Percentiles rank a stretch among this genome's conserved stretches.
phyloP scores from a whole-genome alignment of 352 stramenopile genomes.

The Phytophthora kernoviae region DNA sequence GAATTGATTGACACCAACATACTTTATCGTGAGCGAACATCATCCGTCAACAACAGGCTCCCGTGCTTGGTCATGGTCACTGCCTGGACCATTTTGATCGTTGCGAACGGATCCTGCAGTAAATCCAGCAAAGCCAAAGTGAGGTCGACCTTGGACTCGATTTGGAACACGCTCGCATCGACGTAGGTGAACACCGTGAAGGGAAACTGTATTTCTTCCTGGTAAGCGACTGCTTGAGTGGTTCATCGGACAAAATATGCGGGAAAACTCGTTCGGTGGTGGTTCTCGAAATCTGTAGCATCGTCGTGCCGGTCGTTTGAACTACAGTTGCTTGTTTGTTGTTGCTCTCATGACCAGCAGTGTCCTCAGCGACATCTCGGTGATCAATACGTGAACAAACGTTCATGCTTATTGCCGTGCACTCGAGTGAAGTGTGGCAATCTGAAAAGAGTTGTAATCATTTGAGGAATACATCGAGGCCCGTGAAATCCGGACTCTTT shows the following conservation, averaged over 20 bases:
- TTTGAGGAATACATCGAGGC: conserved; percentile 35
- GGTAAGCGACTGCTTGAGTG: conserved; percentile 49
- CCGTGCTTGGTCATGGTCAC: conserved; percentile 42
- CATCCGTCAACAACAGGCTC: conserved; percentile 29
- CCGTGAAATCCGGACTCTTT: conserved; percentile 40
- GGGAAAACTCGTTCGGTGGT: conserved; percentile 51
- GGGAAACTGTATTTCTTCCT: conserved; percentile 42
- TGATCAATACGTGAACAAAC: conserved; percentile 1
- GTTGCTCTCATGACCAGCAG: neutral
- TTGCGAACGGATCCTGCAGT: conserved; percentile 41
- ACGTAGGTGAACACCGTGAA: conserved; percentile 47
- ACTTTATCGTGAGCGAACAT: too few relatives aligned
- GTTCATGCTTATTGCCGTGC: conserved; percentile 15
- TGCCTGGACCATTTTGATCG: conserved; percentile 43
- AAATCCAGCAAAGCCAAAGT: conserved; percentile 40
- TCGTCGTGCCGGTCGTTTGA: conserved; percentile 32
- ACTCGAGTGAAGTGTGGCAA: conserved; percentile 33
- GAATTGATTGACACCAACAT: too few relatives aligned
- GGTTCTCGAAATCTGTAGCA: conserved; percentile 36
- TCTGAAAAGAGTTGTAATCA: conserved; percentile 46
- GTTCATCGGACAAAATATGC: conserved; percentile 46
- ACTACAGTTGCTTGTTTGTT: conserved; percentile 30
- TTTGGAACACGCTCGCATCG: conserved; percentile 42
- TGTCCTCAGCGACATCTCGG: neutral
- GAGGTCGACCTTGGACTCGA: conserved; percentile 51